Evolutionary conservation across 371 early-diverging fungal species (phyloP), one percentile per base, ranked within the genome.

Genomic region (Rhizopus arrhizus): DNA sequence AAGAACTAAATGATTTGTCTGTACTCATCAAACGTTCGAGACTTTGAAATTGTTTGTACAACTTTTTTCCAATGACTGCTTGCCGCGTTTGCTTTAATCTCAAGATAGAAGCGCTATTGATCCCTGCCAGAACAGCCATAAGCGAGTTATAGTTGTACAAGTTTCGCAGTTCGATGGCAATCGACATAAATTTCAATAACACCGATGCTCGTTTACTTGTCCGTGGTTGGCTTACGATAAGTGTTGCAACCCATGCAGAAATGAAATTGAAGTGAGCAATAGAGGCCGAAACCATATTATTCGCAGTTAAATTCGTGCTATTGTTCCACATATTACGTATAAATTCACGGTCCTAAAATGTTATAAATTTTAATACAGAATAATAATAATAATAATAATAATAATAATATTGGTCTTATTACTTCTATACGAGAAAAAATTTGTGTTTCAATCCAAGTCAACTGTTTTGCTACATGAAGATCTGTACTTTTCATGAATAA

Each of bases 111-210:
- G 89, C 87, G 48, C 80, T 85, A 59, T 88, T 89, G 58, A 91
- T 74, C 5, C 90, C 91, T 3, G 89, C 88, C 51, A 91, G 65
- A 34, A 91, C 70, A 7, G 91, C 89, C 89, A 89, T 89, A 16
- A 84, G 54, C 1, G 89, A 81, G 52, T 87, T 89, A 56, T 81
- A 91, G 62, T 91, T 91, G 55, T 85, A 83, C 34, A 74, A 70
- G 16, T 88, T 62, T 28, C 89, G 70, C 4, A 80, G 66, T 34
- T 88, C 83, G 12, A 80, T 77, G 29, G 90, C 88, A 42, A 89
- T 72, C 2, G 77, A 78, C 70, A 90, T 82, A 33, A 86, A 83
- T 58, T 80, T 82, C 64, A 86, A 84, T 36, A 89, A 72, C 53
- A 86, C 72, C 48, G 77, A 78, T n/a, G 82, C 84, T 10, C 89